Conservation (phyloP, 768 basidiomycete genomes). For the Royoungia palumana region DNA sequence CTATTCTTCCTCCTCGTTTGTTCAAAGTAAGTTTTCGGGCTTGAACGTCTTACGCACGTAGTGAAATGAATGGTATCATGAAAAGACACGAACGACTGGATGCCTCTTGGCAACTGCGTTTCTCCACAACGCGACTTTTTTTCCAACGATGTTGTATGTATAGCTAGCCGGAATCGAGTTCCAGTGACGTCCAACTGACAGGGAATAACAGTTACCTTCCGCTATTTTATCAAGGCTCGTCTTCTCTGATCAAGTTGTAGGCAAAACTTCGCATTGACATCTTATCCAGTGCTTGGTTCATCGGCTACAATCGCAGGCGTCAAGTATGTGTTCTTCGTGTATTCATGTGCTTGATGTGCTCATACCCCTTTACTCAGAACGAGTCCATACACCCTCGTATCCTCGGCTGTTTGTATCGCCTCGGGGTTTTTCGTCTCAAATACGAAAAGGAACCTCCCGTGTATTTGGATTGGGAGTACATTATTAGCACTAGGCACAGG, state of each 20-base stretch:
- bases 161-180: neutral
- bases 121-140: conserved; percentile 61
- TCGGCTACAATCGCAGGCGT: conserved; percentile 72
- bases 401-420: conserved; percentile 48
- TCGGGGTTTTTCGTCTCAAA: conserved; percentile 57
- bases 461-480: conserved; percentile 61
- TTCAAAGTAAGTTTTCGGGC: conserved; percentile 48
- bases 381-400: conserved; percentile 65
- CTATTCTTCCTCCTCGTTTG: conserved; percentile 70
- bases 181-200: neutral
- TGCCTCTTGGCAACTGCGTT: conserved; percentile 57
- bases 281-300: conserved; percentile 50
- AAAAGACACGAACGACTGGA: conserved; percentile 64
- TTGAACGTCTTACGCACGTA: neutral
- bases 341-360: too few species aligned
- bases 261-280: neutral
- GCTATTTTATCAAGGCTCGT: conserved; percentile 58
- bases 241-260: neutral
- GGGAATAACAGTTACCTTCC: conserved; percentile 52
- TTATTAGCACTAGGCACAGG: conserved; percentile 61
- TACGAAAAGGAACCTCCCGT: conserved; percentile 51
- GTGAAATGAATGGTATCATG: too few species aligned
- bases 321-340: conserved; percentile 48
- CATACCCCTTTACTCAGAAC: conserved; percentile 47
- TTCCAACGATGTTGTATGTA: conserved; percentile 37